Evolutionary conservation across 495 filamentous ascomycete species (phyloP).

Genomic region (Pyrenopolyporus hunteri): DNA sequence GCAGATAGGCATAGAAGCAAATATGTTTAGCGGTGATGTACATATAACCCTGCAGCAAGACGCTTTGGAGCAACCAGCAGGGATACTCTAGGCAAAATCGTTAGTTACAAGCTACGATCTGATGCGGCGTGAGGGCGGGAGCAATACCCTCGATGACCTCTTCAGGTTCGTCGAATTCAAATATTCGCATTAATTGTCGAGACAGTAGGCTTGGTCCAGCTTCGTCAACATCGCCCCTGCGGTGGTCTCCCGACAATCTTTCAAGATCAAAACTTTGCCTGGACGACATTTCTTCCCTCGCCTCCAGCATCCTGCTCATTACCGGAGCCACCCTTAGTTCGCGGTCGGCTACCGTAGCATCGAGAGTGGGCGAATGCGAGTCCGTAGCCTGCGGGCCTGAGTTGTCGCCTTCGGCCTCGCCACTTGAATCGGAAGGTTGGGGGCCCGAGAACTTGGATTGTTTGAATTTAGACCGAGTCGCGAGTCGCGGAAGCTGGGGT

Average conservation of each 20-base stretch:
- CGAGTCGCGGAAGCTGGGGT: slow-evolving; percentile 52
- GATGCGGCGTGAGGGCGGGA: not conserved
- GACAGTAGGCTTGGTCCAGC: slow-evolving; percentile 60
- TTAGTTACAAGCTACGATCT: slow-evolving; percentile 10
- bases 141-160: slow-evolving; percentile 76
- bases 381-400: slow-evolving; percentile 12
- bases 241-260: slow-evolving; percentile 45
- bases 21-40: slow-evolving; percentile 94
- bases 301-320: slow-evolving; percentile 83
- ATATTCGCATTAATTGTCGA: slow-evolving; percentile 81
- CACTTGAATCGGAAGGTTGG: slow-evolving; percentile 25
- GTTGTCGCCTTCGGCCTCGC: slow-evolving; percentile 23
- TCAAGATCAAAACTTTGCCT: slow-evolving; percentile 61
- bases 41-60: slow-evolving; percentile 93
- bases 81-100: slow-evolving; percentile 71
- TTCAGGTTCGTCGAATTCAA: slow-evolving; percentile 81
- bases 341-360: slow-evolving; percentile 40
- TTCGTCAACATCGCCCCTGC: slow-evolving; percentile 45
- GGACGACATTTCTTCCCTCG: slow-evolving; percentile 68
- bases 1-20: slow-evolving; percentile 96
- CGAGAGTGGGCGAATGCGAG: slow-evolving; percentile 27
- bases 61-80: slow-evolving; percentile 91
- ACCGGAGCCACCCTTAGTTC: slow-evolving; percentile 64
- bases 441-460: slow-evolving; percentile 36
- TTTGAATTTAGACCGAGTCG: slow-evolving; percentile 46